A percentile compares a stretch with the other conserved stretches of the same genome.
Evolutionary conservation across 495 filamentous ascomycete genomes (phyloP).

Genomic region (Neurospora sp.): DNA sequence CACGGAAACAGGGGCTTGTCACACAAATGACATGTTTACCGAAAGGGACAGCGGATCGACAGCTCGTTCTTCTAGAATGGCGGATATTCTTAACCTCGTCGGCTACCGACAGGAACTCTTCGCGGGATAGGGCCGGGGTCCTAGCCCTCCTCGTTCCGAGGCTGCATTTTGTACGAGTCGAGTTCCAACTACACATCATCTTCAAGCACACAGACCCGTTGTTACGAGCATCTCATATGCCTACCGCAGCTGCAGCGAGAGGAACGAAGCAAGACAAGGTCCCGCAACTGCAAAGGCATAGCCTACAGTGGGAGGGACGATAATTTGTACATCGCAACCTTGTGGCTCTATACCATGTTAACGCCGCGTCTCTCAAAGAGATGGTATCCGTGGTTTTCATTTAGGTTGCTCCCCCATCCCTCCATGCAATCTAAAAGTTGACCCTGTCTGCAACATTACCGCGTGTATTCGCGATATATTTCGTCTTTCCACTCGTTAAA

Average conservation of each 20-base stretch:
- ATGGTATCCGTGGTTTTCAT: constrained; percentile 16
- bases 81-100: background rate
- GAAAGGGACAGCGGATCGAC: background rate
- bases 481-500: background rate
- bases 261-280: background rate
- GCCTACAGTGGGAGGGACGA: constrained; percentile 4
- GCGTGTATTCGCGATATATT: constrained; percentile 7
- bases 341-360: constrained; percentile 1
- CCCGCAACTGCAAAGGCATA: constrained; percentile 5
- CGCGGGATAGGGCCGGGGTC: background rate
- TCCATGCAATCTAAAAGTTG: constrained; percentile 6
- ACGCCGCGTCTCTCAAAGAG: constrained; percentile 8
- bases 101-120: background rate
- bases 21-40: background rate
- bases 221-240: background rate
- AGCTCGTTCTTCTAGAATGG: background rate
- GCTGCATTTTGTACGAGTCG: background rate
- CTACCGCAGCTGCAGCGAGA: background rate
- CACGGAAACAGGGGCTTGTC: background rate
- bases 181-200: background rate
- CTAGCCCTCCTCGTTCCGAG: background rate
- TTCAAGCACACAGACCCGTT: background rate
- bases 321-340: constrained; percentile 10
- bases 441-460: constrained; percentile 15
- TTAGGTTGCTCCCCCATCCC: constrained; percentile 15